A percentile compares a stretch with the other conserved stretches of the same genome.
These are phyloP conservation scores for Candida insectorum DNA, from an alignment of 805 yeast species.

Conservation along the genomic window DNA sequence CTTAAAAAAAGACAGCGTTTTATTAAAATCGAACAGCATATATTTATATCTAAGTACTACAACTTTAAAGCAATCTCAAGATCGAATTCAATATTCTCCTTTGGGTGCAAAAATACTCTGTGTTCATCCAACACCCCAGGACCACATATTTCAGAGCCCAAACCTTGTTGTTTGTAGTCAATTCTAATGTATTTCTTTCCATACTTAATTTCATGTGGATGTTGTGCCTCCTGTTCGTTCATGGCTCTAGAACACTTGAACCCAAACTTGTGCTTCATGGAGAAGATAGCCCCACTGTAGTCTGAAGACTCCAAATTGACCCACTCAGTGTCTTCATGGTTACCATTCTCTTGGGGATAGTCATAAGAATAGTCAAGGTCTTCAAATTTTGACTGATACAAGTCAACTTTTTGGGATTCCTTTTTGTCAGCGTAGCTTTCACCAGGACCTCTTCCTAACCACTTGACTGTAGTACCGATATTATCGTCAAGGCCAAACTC, in stretches of 20 bases:
- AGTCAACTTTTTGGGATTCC: slow-evolving; percentile 22
- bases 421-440: slow-evolving; percentile 31
- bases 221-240: slow-evolving; percentile 14
- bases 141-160: too few relatives aligned
- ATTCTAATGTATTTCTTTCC: slow-evolving; percentile 13
- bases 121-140: too few relatives aligned
- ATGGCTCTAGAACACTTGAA: slow-evolving; percentile 16
- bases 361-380: slow-evolving; percentile 23
- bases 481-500: slow-evolving; percentile 17
- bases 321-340: slow-evolving; percentile 29
- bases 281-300: slow-evolving; percentile 7
- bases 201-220: slow-evolving; percentile 14
- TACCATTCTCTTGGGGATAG: slow-evolving; percentile 35
- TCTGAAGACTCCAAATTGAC: slow-evolving; percentile 9
- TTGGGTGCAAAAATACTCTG: too few relatives aligned
- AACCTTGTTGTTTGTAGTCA: slow-evolving; percentile 17
- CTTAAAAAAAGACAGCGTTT: too few relatives aligned
- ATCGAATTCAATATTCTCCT: too few relatives aligned
- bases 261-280: slow-evolving; percentile 8
- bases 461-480: slow-evolving; percentile 17
- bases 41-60: too few relatives aligned
- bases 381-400: slow-evolving; percentile 11
- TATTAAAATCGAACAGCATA: too few relatives aligned
- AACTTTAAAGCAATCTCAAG: too few relatives aligned
- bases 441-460: slow-evolving; percentile 35